Conservation (phyloP, 768 basidiomycete genomes). For the Tylopilus subfusipes region DNA sequence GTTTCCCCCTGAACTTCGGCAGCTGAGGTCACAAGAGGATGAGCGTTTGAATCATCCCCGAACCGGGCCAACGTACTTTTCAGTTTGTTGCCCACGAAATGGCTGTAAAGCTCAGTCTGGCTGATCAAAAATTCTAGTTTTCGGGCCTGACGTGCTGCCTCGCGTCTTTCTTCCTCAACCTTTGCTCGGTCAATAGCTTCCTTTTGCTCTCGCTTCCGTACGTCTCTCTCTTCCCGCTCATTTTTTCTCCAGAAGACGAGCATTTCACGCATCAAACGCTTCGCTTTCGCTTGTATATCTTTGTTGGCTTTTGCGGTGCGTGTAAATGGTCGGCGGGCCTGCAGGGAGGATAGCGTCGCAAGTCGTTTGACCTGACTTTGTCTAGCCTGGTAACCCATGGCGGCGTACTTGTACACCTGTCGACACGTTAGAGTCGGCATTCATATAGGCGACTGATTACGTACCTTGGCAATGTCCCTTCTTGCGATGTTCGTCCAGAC, state of each 20-base stretch:
- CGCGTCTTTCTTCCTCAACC: conserved; percentile 89
- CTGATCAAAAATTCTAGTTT: conserved; percentile 99
- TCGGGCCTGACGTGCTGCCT: conserved; percentile 88
- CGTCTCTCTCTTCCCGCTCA: conserved; percentile 92
- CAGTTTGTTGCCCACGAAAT: conserved; percentile 97
- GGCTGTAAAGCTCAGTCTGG: conserved; percentile 97
- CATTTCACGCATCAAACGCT: conserved; percentile 92
- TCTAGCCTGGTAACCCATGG: conserved; percentile 60
- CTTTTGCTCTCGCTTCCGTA: conserved; percentile 90
- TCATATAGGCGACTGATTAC: neutral
- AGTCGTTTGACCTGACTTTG: conserved; percentile 73
- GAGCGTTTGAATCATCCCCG: conserved; percentile 14
- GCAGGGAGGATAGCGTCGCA: conserved; percentile 67
- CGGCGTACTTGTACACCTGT: conserved; percentile 79
- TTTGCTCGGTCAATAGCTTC: conserved; percentile 86
- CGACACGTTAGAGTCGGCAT: conserved; percentile 5
- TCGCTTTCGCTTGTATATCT: conserved; percentile 80
- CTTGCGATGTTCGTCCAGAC: conserved; percentile 89
- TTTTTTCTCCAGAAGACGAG: conserved; percentile 97
- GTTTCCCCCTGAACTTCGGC: conserved; percentile 71
- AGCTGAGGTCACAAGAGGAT: conserved; percentile 42
- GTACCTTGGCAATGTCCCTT: conserved; percentile 79
- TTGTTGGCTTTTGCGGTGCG: conserved; percentile 76
- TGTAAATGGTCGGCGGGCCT: conserved; percentile 72
- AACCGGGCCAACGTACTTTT: conserved; percentile 56